Evolutionary conservation across 352 stramenopile species (phyloP), one percentile per base, ranked within the genome.

Genomic region (Globisporangium sylvaticum): DNA sequence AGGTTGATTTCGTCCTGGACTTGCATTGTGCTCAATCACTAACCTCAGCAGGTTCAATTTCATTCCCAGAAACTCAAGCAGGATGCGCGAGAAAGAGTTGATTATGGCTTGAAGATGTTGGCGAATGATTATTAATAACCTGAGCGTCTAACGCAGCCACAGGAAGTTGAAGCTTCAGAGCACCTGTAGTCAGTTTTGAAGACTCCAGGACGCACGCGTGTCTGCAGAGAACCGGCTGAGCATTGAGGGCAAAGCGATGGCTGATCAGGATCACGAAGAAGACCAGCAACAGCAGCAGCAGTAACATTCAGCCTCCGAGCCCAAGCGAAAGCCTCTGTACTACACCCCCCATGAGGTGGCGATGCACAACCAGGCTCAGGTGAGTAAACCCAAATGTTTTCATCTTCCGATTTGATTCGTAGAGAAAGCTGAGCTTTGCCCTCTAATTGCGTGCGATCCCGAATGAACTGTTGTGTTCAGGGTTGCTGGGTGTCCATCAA

Each of bases 331-430:
- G 56, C 61, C 70, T 9, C 73, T 76, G 18, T 96, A 84, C 74
- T 97, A 86, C 66, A 96, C 89, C 24, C 74, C 84, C 0, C 78
- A 78, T 1, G 90, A 98, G 65, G 82, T 98, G 14, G 74, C 84
- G 0, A 65, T 66, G 6, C 91, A 97, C 73, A 98, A 98, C 66
- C 85, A 79, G 31, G 78, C 86, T 5, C 79, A 94, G 52, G 91
- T 89, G 39, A 29, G 46, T 50, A 18, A 31, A 44, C 2, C 20
- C 24, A 18, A 6, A 22, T 8, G 4, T 42, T 42, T 18, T 44
- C 18, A 44, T 44, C 37, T 12, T 24, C 10, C 3, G 52, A 8
- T 25, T 1, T 48, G 1, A 34, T 37, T 32, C 31, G 15, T 27
- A n/a, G 39, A 22, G 18, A 20, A 20, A 48, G 15, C 39, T 22